These are phyloP conservation scores for Exophiala oligosperma DNA, from an alignment of 2,329 filamentous ascomycete genomes.

Conservation along the genomic window DNA sequence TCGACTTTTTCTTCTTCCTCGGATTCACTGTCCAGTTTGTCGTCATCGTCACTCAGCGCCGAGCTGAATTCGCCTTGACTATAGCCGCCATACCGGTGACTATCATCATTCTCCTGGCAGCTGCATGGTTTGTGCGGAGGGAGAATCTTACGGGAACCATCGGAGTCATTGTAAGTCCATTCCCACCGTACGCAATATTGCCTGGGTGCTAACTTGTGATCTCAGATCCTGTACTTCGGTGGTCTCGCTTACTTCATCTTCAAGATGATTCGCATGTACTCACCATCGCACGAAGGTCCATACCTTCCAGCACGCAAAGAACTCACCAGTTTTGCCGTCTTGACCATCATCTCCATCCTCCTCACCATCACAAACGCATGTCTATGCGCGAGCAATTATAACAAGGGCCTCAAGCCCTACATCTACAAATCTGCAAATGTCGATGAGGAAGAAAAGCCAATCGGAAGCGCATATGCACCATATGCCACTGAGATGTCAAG, in stretches of 20 bases:
- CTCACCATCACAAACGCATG: slow-evolving; percentile 84
- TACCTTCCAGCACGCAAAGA: slow-evolving; percentile 82
- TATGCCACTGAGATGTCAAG: slow-evolving; percentile 24
- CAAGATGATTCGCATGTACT: slow-evolving; percentile 96
- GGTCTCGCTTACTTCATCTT: slow-evolving; percentile 95
- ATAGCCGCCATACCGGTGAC: slow-evolving; percentile 88
- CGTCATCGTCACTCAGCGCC: slow-evolving; percentile 75
- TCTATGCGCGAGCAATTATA: slow-evolving; percentile 88
- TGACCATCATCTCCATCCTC: slow-evolving; percentile 86
- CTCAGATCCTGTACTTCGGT: slow-evolving; percentile 74
- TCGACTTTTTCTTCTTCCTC: slow-evolving; percentile 99
- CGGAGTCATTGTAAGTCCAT: slow-evolving; percentile 62
- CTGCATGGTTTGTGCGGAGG: slow-evolving; percentile 79
- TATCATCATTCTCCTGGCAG: slow-evolving; percentile 80
- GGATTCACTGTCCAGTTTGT: slow-evolving; percentile 98
- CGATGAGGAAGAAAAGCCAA: slow-evolving; percentile 27
- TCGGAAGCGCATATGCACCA: slow-evolving; percentile 24
- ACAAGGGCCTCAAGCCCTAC: slow-evolving; percentile 84
- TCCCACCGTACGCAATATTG: background rate
- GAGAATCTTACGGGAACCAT: slow-evolving; percentile 81
- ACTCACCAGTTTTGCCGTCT: slow-evolving; percentile 88
- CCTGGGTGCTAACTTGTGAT: background rate
- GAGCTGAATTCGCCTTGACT: slow-evolving; percentile 79
- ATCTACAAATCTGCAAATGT: slow-evolving; percentile 44
- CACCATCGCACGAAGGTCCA: slow-evolving; percentile 55